These are phyloP conservation scores for Ramaria sp. DNA, from an alignment of 768 basidiomycete genomes.

Conservation along the genomic window DNA sequence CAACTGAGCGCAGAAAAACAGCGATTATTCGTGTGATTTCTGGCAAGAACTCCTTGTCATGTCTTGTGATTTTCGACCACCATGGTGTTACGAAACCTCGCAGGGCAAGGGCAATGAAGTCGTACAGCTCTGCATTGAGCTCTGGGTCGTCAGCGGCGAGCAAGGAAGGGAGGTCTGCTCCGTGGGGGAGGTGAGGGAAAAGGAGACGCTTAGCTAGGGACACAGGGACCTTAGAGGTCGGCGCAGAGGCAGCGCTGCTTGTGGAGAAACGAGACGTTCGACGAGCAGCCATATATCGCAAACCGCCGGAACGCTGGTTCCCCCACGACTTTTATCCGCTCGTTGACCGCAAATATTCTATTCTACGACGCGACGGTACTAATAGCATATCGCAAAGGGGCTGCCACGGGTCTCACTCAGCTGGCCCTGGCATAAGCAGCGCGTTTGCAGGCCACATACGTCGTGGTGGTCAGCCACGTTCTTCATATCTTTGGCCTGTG, in stretches of 20 bases:
- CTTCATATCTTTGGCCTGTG: no score
- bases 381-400: no score
- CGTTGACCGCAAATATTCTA: neutral
- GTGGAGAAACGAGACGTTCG: constrained; percentile 3
- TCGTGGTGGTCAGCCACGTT: no score
- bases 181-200: constrained; percentile 41
- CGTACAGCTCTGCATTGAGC: constrained; percentile 61
- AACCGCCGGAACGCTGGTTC: neutral
- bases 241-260: constrained; percentile 15
- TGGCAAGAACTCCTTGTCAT: constrained; percentile 75
- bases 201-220: constrained; percentile 49
- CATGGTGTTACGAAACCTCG: constrained; percentile 74
- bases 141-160: constrained; percentile 37
- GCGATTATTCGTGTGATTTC: constrained; percentile 52
- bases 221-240: constrained; percentile 14
- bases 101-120: constrained; percentile 69
- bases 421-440: no score
- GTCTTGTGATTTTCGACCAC: constrained; percentile 78
- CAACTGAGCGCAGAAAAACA: constrained; percentile 47
- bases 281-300: neutral
- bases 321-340: neutral
- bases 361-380: no score
- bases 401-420: no score
- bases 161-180: constrained; percentile 41
- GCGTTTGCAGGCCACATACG: no score